Base-by-base conservation (phyloP, 2,329 filamentous ascomycete species). In the Alternaria sp. region DNA sequence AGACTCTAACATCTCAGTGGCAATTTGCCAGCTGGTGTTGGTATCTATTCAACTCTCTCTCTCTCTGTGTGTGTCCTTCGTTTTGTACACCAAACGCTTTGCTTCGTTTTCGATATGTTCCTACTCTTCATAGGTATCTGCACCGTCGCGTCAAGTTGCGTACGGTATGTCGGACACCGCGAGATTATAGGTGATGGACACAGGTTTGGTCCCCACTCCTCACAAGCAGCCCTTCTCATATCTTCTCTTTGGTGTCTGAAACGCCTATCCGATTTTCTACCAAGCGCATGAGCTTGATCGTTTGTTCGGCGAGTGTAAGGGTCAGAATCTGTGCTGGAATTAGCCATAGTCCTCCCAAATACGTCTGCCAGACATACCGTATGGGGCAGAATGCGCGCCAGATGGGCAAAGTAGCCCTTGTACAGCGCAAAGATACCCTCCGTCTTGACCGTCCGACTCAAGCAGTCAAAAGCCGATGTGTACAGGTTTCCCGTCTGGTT, bases 401-500 rank as follows among this genome's bases (percentile, higher is more conserved):
- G 84, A 83, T 99, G 96, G 15, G 96, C 96, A 76, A 97, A 89
- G 84, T 96, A 97, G 63, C 96, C 96, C 85, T 99, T 99, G 86
- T 99, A 99, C 62, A 99, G 92, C 65, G 96, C 96, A 50, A 98
- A 83, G 56, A 97, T 74, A 21, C 96, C 96, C 80, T 99, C 96
- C 0, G 93, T 97, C 78, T 90, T 91, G 65, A 99, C 86, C 0
- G 96, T 99, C 83, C 97, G 94, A 78, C 87, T 88, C 64, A 98
- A 82, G 79, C 96, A 99, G 82, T 99, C 96, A 67, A 97, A 92
- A 5, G 96, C 93, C 62, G 94, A 92, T 71, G 87, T 90, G 85
- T 99, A 99, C n/a, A 99, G 87, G 78, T 97, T 97, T 56, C 96
- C 96, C 66, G 94, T 97, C 81, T 99, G 96, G 84, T 99, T 99